These are phyloP conservation scores for Parietaria judaica DNA, from an alignment of 306 rosid species.

Conservation along the genomic window DNA sequence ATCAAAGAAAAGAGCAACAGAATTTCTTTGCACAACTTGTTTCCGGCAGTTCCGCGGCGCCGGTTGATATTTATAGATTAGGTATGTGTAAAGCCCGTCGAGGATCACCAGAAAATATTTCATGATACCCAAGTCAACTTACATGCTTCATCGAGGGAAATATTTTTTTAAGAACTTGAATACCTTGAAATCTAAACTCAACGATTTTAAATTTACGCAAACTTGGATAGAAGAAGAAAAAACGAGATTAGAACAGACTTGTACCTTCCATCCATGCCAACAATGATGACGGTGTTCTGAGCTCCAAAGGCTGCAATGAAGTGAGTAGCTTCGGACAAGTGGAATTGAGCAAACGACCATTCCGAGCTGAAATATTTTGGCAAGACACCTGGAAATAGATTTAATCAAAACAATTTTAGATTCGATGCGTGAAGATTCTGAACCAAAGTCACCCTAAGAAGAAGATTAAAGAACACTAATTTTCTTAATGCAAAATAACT, in stretches of 20 bases:
- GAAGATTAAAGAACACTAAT: constrained; percentile 8
- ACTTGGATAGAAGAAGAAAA: background rate
- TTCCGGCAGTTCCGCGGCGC: too few relatives aligned
- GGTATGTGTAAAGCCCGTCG: too few relatives aligned
- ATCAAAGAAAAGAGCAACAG: too few relatives aligned
- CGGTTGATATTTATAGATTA: too few relatives aligned
- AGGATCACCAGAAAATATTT: too few relatives aligned
- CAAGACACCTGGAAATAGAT: constrained; percentile 48
- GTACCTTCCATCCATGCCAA: constrained; percentile 93
- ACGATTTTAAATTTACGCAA: background rate
- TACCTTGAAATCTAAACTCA: background rate
- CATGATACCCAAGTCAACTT: too few relatives aligned
- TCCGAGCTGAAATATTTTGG: constrained; percentile 98
- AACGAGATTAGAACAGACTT: background rate
- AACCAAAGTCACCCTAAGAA: background rate
- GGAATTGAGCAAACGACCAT: constrained; percentile 95
- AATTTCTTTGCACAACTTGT: too few relatives aligned
- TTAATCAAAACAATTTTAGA: constrained; percentile 5
- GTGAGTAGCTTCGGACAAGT: constrained; percentile 56
- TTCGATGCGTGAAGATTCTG: background rate
- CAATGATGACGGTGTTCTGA: constrained; percentile 52
- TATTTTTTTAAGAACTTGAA: constrained; percentile 3
- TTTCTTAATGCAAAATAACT: constrained; percentile 6
- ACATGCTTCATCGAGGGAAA: background rate
- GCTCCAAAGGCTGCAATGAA: constrained; percentile 86